Percentiles rank a stretch among this genome's conserved stretches.
Conservation (phyloP, 257 asterid species). For the Solanum lycopersicoides region DNA sequence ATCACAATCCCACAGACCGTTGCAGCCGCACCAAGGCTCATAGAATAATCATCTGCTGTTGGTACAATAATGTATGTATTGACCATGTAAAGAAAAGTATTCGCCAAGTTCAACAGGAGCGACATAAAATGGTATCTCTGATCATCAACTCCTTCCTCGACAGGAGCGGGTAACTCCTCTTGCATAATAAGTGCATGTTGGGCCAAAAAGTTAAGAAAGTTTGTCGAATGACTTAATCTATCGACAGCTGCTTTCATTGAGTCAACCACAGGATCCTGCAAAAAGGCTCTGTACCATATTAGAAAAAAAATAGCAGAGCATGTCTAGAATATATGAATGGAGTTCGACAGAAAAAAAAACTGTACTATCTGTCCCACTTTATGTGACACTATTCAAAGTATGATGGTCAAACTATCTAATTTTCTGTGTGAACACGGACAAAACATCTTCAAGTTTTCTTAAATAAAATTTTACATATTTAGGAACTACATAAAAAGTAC, state of each 20-base stretch:
- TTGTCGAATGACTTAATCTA: constrained; percentile 77
- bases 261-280: constrained; percentile 93
- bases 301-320: constrained; percentile 4
- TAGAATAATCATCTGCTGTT: constrained; percentile 96
- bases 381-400: not conserved
- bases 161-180: constrained; percentile 66
- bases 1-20: constrained; percentile 94
- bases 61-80: constrained; percentile 96
- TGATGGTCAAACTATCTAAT: not conserved
- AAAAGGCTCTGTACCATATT: constrained; percentile 2
- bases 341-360: not conserved
- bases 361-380: not conserved
- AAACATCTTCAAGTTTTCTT: not conserved
- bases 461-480: not conserved
- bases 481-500: not conserved
- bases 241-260: constrained; percentile 69
- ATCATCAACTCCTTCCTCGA: constrained; percentile 57
- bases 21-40: constrained; percentile 93
- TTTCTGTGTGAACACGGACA: not conserved
- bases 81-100: constrained; percentile 94
- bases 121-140: constrained; percentile 84
- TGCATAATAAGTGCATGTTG: constrained; percentile 99
- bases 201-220: constrained; percentile 77
- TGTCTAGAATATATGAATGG: not conserved
- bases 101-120: constrained; percentile 79